Evolutionary conservation across 2,329 filamentous ascomycete genomes (phyloP).

Genomic region (Arthroderma uncinatum): DNA sequence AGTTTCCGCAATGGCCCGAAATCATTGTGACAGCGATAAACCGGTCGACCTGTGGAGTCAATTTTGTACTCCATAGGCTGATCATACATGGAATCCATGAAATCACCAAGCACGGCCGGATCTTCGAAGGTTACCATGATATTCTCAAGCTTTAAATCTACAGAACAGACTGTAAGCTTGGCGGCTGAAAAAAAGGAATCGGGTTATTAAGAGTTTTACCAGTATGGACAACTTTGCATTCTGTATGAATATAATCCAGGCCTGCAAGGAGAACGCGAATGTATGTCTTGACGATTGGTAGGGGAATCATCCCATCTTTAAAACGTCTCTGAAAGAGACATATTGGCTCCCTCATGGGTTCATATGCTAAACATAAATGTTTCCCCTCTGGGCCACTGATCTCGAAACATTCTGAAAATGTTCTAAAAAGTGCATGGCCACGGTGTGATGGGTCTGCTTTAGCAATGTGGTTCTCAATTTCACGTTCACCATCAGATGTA

Average conservation of each 20-base stretch:
- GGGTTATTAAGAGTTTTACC: conserved; percentile 16
- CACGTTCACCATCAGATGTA: conserved; percentile 14
- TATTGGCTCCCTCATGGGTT: conserved; percentile 26
- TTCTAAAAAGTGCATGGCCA: conserved; percentile 20
- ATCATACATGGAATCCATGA: conserved; percentile 6
- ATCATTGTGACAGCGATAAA: conserved; percentile 20
- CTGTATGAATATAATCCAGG: conserved; percentile 31
- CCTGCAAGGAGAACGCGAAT: conserved; percentile 26
- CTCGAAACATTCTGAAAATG: conserved; percentile 21
- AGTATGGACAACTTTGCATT: conserved; percentile 31
- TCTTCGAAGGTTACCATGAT: conserved; percentile 13
- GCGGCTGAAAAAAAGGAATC: neutral
- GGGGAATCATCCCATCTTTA: conserved; percentile 16
- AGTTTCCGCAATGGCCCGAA: conserved; percentile 17
- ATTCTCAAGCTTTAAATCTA: conserved; percentile 14
- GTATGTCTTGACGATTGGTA: conserved; percentile 21
- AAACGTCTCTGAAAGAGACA: conserved; percentile 21
- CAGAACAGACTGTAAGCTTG: neutral
- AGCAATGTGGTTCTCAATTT: conserved; percentile 21
- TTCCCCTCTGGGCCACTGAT: conserved; percentile 15
- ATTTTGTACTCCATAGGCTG: conserved; percentile 12
- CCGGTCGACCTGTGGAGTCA: conserved; percentile 12
- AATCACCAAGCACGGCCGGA: conserved; percentile 6
- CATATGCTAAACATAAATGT: conserved; percentile 25
- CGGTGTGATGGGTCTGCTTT: conserved; percentile 18